phyloP scores from a whole-genome alignment of 768 basidiomycete genomes.

The Mycena metata region DNA sequence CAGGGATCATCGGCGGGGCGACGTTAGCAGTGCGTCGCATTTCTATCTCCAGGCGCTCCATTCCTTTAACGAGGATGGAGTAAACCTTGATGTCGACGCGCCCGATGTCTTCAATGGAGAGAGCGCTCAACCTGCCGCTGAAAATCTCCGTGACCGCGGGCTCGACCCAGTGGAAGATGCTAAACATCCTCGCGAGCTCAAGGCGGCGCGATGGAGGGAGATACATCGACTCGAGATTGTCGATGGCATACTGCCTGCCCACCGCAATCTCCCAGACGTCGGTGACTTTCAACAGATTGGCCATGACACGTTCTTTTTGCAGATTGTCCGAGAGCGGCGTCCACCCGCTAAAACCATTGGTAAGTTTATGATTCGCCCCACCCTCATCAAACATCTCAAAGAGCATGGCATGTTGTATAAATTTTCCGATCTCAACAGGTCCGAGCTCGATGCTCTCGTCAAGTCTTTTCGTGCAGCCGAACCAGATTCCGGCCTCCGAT shows the following conservation, averaged over 20 bases:
- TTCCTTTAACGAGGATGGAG: conserved; percentile 9
- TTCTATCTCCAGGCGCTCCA: conserved; percentile 4
- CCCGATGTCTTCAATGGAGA: not conserved
- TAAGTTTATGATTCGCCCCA: too few relatives aligned
- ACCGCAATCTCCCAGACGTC: not conserved
- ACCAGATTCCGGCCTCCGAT: too few relatives aligned
- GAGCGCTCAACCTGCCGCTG: not conserved
- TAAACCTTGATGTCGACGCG: not conserved
- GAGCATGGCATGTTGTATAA: too few relatives aligned
- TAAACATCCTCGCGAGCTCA: conserved; percentile 1
- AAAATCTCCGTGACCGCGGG: conserved; percentile 15
- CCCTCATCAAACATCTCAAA: too few relatives aligned
- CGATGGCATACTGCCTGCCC: not conserved
- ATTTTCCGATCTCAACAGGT: too few relatives aligned
- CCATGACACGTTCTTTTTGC: too few relatives aligned
- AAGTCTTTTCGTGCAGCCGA: too few relatives aligned
- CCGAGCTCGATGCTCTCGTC: too few relatives aligned
- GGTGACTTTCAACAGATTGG: conserved; percentile 28
- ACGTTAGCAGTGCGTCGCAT: not conserved
- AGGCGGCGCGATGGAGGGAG: conserved; percentile 11
- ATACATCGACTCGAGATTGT: not conserved
- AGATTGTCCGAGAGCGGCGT: too few relatives aligned
- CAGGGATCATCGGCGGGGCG: conserved; percentile 4
- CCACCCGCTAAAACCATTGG: too few relatives aligned
- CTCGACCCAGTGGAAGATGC: not conserved